A percentile compares a stretch with the other conserved stretches of the same genome.
phyloP scores from a whole-genome alignment of 2,329 filamentous ascomycete genomes.

The Alternaria sp. region DNA sequence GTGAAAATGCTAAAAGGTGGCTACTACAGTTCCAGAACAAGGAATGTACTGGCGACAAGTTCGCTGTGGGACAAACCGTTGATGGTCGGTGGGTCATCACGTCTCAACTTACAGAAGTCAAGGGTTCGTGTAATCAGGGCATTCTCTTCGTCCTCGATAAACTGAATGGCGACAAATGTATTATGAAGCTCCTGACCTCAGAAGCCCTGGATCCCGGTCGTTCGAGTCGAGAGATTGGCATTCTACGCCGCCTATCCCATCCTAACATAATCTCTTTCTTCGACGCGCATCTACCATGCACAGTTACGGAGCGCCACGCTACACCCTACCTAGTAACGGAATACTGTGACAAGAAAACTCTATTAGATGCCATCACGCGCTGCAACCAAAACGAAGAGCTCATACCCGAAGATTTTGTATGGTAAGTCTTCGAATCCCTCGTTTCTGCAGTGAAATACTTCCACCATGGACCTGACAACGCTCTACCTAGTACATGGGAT shows the following conservation, averaged over 20 bases:
- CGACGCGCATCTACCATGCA: background rate
- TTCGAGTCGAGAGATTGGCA: background rate
- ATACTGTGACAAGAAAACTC: background rate
- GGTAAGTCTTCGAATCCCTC: slow-evolving; percentile 4
- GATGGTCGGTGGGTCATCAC: background rate
- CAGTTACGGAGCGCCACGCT: background rate
- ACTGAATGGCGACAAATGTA: background rate
- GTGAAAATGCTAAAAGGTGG: background rate
- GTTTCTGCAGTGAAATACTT: background rate
- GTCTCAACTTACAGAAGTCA: background rate
- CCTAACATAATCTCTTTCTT: background rate
- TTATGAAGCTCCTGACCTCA: background rate
- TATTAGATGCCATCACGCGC: background rate
- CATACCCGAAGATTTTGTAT: background rate
- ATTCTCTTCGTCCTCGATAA: background rate
- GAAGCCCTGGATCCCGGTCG: background rate
- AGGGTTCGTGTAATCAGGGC: background rate
- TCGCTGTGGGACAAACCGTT: background rate
- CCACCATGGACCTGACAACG: background rate
- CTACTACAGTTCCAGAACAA: background rate
- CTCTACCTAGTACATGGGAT: background rate
- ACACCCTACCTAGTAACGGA: background rate
- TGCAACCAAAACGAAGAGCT: background rate
- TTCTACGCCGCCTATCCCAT: background rate
- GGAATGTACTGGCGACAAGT: background rate